These are phyloP conservation scores for Venturiaceae sp. DNA, from an alignment of 2,329 filamentous ascomycete genomes.

Conservation along the genomic window DNA sequence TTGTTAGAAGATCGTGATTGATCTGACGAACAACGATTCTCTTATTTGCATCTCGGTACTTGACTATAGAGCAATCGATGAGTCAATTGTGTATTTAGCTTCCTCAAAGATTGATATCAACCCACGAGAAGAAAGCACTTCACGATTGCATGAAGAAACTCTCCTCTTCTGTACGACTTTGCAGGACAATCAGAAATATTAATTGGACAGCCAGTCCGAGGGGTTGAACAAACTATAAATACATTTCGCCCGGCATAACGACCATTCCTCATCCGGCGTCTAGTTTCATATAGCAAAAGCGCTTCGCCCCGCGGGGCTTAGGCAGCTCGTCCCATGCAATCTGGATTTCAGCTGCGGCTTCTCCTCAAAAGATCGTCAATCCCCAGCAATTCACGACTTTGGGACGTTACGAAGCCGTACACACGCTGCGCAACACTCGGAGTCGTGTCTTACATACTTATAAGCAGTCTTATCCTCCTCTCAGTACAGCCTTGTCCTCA, in stretches of 20 bases:
- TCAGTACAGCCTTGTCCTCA: background rate
- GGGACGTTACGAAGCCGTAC: background rate
- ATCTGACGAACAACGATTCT: too few relatives aligned
- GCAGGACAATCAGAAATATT: too few relatives aligned
- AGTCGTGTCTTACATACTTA: background rate
- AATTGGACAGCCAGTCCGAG: background rate
- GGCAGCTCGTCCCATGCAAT: background rate
- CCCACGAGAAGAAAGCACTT: too few relatives aligned
- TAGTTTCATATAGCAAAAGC: background rate
- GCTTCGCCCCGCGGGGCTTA: background rate
- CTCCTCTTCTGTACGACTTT: too few relatives aligned
- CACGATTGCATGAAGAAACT: too few relatives aligned
- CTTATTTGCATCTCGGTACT: too few relatives aligned
- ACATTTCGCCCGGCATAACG: background rate
- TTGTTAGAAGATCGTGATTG: too few relatives aligned
- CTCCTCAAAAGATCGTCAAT: background rate
- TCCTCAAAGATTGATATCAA: too few relatives aligned
- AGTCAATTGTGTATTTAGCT: too few relatives aligned
- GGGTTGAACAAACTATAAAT: background rate
- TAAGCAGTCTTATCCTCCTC: background rate
- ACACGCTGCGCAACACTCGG: background rate
- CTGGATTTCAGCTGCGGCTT: background rate
- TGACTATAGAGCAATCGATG: too few relatives aligned
- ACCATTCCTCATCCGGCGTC: background rate
- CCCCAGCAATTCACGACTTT: background rate